Percentiles rank a stretch among this genome's conserved stretches.
These are phyloP conservation scores for Pleurozium schreberi DNA, from an alignment of 225 moss, liverwort and hornwort genomes.

Conservation along the genomic window DNA sequence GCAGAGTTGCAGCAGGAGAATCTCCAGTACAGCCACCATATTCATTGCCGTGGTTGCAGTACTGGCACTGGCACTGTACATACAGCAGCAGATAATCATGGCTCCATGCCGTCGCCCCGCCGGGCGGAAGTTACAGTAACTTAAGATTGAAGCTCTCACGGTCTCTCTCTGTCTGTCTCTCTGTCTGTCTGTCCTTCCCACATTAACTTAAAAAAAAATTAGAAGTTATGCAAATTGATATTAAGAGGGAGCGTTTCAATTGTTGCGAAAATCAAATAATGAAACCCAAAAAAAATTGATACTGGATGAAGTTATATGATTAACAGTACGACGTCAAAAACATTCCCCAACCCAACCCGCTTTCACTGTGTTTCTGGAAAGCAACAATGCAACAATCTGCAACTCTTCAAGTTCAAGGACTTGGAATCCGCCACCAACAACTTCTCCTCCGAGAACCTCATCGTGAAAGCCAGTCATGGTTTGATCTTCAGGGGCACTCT, in stretches of 20 bases:
- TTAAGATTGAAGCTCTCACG: too few species aligned
- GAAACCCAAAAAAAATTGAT: too few species aligned
- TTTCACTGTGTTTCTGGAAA: too few species aligned
- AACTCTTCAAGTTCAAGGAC: slow-evolving; percentile 56
- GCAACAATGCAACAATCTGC: slow-evolving; percentile 1
- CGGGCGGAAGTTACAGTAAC: background rate
- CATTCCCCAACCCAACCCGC: too few species aligned
- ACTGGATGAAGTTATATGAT: too few species aligned
- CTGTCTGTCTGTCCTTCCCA: background rate
- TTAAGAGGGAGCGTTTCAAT: too few species aligned
- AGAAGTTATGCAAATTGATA: background rate
- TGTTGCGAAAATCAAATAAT: too few species aligned
- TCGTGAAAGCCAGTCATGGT: slow-evolving; percentile 75
- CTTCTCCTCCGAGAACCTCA: slow-evolving; percentile 41
- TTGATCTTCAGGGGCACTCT: slow-evolving; percentile 54
- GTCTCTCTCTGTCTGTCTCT: background rate
- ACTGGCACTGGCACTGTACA: background rate
- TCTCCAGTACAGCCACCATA: slow-evolving; percentile 6
- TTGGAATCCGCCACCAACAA: slow-evolving; percentile 47
- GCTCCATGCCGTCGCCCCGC: background rate
- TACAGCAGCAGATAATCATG: background rate
- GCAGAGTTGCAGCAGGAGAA: background rate
- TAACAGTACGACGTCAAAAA: too few species aligned
- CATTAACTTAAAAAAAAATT: background rate
- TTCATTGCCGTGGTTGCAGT: background rate